phyloP scores from a whole-genome alignment of 1,284 basidiomycete species.

The Moniliella sp. region DNA sequence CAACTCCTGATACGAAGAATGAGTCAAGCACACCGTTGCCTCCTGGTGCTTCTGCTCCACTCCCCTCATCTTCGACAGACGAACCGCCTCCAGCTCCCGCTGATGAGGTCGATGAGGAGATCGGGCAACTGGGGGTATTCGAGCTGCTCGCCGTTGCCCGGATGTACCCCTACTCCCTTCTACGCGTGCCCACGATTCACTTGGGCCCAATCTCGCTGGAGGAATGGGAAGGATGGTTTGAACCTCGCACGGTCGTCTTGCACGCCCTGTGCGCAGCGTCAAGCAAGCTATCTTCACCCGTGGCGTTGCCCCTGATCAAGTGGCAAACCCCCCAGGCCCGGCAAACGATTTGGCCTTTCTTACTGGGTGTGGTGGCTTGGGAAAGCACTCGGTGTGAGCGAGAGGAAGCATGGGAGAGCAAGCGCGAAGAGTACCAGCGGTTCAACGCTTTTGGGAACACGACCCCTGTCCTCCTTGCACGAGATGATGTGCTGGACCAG shows the following conservation, averaged over 20 bases:
- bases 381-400: conserved; percentile 35
- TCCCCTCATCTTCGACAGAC: neutral
- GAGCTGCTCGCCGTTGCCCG: conserved; percentile 12
- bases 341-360: conserved; percentile 56
- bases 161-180: conserved; percentile 7
- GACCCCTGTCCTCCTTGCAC: neutral
- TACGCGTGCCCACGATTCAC: conserved; percentile 3
- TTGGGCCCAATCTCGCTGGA: conserved; percentile 3
- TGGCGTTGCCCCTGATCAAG: neutral
- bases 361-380: conserved; percentile 68
- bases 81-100: no score
- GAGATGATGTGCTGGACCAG: conserved; percentile 37
- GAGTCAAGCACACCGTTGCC: no score
- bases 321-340: no score
- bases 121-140: conserved; percentile 14
- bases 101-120: conserved; percentile 6
- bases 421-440: conserved; percentile 7
- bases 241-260: conserved; percentile 12
- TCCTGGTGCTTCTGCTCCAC: neutral
- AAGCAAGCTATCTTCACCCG: no score
- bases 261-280: no score
- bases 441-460: conserved; percentile 9
- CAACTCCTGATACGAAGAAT: no score
- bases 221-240: conserved; percentile 16
- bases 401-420: conserved; percentile 5